Percentiles rank a stretch among this genome's conserved stretches.
phyloP scores from a whole-genome alignment of 805 yeast species.

The Yarrowia hollandica region DNA sequence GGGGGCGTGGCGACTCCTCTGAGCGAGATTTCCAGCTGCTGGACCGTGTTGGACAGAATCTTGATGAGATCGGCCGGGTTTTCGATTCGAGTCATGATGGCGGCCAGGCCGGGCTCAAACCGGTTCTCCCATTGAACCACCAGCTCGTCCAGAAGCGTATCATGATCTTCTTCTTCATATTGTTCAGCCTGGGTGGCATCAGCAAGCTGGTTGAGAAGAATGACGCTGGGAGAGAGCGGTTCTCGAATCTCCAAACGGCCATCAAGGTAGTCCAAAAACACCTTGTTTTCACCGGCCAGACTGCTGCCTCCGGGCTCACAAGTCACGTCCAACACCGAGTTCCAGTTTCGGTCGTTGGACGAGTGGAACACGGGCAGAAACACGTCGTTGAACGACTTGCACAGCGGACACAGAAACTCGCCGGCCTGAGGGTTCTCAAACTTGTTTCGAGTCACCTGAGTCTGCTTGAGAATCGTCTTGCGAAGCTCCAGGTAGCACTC shows the following conservation, averaged over 20 bases:
- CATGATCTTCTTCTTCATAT: neutral
- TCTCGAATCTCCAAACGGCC: slow-evolving; percentile 1
- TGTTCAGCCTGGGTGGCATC: neutral
- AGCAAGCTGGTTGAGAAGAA: slow-evolving; percentile 1
- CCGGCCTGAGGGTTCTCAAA: slow-evolving; percentile 71
- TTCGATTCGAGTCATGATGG: slow-evolving; percentile 20
- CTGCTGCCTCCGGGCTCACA: neutral
- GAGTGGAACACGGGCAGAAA: slow-evolving; percentile 76
- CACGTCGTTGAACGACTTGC: slow-evolving; percentile 81
- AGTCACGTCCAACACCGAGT: slow-evolving; percentile 23
- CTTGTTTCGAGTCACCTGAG: slow-evolving; percentile 75
- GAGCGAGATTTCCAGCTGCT: slow-evolving; percentile 63
- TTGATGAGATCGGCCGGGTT: slow-evolving; percentile 33
- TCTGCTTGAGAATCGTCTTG: slow-evolving; percentile 54
- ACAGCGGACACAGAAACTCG: slow-evolving; percentile 85
- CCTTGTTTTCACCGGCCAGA: neutral
- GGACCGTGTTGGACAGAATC: slow-evolving; percentile 54
- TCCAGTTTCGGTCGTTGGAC: slow-evolving; percentile 43
- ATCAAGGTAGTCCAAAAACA: slow-evolving; percentile 9
- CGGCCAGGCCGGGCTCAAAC: slow-evolving; percentile 12
- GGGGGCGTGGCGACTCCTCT: slow-evolving; percentile 47
- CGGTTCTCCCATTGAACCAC: slow-evolving; percentile 8
- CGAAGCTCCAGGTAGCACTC: slow-evolving; percentile 69
- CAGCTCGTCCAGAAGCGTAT: neutral
- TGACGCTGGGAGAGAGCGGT: neutral